Base-by-base conservation (phyloP, 1,284 basidiomycete genomes). In the Acaromyces ingoldii region DNA sequence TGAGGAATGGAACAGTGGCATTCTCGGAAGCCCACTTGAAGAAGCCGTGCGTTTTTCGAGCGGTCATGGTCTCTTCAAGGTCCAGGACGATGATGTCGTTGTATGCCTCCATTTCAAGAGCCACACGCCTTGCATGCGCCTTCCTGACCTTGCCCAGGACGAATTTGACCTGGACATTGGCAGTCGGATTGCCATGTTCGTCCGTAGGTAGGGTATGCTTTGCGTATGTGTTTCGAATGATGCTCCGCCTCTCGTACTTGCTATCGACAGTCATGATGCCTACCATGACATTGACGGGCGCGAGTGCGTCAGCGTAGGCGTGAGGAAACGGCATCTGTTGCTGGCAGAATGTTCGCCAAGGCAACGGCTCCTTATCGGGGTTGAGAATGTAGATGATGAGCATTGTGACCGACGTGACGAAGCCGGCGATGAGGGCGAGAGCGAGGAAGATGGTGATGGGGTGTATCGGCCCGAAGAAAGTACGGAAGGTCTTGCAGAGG, bases 301-400 rank as follows among this genome's bases (percentile, higher is more conserved):
- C 82, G n/a, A 95, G 78, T 0, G 80, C 75, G 57, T 91, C 87
- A 26, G 77, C 76, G 24, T 76, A 70, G 2, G 67, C 65, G 63
- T 79, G 76, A 4, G 77, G 76, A 55, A 79, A 79, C 3, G 72
- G 55, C 0, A 71, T 70, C 53, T 78, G 75, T 57, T 84, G 78
- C 48, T 86, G 82, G 77, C 93, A 97, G 75, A 93, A 93, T 24
- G 85, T 84, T 61, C 91, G 84, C 91, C 91, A 98, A 38, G 92
- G 91, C 26, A 93, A 78, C 13, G 90, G 86, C 52, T 88, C 86
- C 76, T 96, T 96, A 81, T 98, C 93, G 40, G 91, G 90, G 74
- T 96, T 92, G 70, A 96, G 83, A 59, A 92, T 83, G 76, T 93
- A 87, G 73, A 91, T 91, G 75, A 96, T 82, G 48, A 66, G 57